These are phyloP conservation scores for Paecilomyces sp. DNA, from an alignment of 2,329 filamentous ascomycete genomes.

Conservation along the genomic window DNA sequence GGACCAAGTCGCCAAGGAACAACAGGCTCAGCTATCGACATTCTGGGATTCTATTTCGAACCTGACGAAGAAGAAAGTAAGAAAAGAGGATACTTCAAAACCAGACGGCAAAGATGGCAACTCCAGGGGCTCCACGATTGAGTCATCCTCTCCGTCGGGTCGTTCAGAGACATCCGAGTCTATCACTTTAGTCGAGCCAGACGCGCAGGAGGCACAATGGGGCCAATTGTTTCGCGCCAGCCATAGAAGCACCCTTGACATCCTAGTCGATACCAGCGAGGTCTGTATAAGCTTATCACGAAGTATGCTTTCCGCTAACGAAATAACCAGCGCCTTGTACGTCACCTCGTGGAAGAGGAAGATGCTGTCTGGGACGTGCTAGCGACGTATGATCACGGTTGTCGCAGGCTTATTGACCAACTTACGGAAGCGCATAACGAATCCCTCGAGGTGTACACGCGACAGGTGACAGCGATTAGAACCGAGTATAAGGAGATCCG, in stretches of 20 bases:
- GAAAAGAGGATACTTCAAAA: background rate
- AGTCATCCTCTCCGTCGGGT: background rate
- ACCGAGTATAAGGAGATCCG: constrained; percentile 21
- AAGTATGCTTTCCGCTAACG: background rate
- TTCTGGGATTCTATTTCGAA: background rate
- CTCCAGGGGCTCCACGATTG: background rate
- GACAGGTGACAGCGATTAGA: constrained; percentile 20
- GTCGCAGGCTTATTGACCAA: constrained; percentile 35
- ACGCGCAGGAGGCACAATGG: constrained; percentile 1
- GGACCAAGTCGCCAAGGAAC: background rate
- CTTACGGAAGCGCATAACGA: constrained; percentile 34
- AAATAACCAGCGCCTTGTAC: constrained; percentile 30
- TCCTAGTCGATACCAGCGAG: constrained; percentile 20
- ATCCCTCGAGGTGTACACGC: constrained; percentile 25
- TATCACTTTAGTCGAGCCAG: constrained; percentile 1
- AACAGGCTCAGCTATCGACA: background rate
- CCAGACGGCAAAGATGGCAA: background rate
- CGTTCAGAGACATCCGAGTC: background rate
- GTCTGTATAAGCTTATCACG: constrained; percentile 14
- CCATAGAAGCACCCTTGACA: constrained; percentile 11
- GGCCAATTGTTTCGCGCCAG: constrained; percentile 2
- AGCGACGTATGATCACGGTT: constrained; percentile 37
- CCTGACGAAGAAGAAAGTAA: background rate
- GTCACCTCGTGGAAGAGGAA: constrained; percentile 42
- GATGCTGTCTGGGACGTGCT: constrained; percentile 37